Conservation (phyloP, 805 yeast species). For the Hemisphaericaspora nanyangensis region DNA sequence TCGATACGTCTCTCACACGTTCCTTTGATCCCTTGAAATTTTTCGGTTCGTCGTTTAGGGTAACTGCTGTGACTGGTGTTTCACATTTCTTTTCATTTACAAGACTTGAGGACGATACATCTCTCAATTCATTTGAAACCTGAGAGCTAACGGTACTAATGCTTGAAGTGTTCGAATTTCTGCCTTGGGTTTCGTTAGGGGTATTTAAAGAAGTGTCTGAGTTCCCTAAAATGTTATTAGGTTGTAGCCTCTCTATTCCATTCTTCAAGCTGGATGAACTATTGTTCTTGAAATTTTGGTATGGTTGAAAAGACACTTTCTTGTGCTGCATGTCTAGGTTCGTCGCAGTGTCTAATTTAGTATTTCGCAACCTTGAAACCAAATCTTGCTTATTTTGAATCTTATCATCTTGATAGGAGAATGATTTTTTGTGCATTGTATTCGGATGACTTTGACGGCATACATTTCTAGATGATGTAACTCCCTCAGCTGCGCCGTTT, state of each 20-base stretch:
- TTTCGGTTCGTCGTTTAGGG: neutral
- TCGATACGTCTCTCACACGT: neutral
- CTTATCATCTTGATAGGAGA: slow-evolving; percentile 8
- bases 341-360: slow-evolving; percentile 11
- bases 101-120: neutral
- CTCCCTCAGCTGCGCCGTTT: neutral
- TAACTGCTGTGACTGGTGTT: neutral
- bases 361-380: slow-evolving; percentile 11
- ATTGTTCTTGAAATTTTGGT: slow-evolving; percentile 1
- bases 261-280: slow-evolving; percentile 4
- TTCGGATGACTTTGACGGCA: slow-evolving; percentile 1
- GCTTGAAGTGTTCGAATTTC: neutral
- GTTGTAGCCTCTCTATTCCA: slow-evolving; percentile 1
- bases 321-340: slow-evolving; percentile 7
- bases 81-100: neutral
- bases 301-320: neutral
- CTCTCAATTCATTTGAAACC: neutral
- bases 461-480: neutral
- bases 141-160: neutral
- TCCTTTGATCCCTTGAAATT: neutral
- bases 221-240: slow-evolving; percentile 4
- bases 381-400: slow-evolving; percentile 6
- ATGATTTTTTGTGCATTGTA: neutral
- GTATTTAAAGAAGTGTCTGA: neutral
- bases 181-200: neutral